Evolutionary conservation across 2,329 filamentous ascomycete species (phyloP).

Genomic region (Arthrobotrys conoides): DNA sequence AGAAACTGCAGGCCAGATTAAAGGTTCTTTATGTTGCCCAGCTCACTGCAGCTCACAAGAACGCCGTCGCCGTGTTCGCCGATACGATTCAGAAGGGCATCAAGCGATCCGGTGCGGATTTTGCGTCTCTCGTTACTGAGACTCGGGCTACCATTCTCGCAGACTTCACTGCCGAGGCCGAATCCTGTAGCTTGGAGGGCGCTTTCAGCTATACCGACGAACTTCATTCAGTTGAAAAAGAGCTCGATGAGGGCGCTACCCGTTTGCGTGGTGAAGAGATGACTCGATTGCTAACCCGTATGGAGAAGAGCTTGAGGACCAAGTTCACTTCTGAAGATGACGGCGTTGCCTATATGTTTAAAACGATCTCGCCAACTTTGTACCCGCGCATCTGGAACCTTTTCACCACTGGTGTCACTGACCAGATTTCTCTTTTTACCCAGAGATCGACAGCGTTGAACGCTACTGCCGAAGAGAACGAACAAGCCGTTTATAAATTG

Average conservation of each 20-base stretch:
- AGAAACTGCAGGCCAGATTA: constrained; percentile 87
- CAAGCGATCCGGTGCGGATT: constrained; percentile 91
- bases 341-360: constrained; percentile 51
- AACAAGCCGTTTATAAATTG: constrained; percentile 91
- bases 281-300: constrained; percentile 87
- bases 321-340: constrained; percentile 75
- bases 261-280: constrained; percentile 94
- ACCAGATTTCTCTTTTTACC: constrained; percentile 44
- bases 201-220: constrained; percentile 80
- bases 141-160: constrained; percentile 84
- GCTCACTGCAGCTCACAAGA: constrained; percentile 88
- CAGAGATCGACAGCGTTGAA: constrained; percentile 75
- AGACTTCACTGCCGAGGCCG: constrained; percentile 81
- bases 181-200: constrained; percentile 81
- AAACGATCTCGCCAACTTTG: constrained; percentile 68
- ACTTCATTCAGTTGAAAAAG: constrained; percentile 84
- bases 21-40: constrained; percentile 92
- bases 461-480: constrained; percentile 89
- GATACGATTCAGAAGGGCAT: constrained; percentile 89
- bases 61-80: constrained; percentile 84
- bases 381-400: constrained; percentile 96
- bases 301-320: constrained; percentile 93
- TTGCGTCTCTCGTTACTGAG: constrained; percentile 88
- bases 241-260: constrained; percentile 88
- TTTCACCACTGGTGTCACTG: constrained; percentile 81